Percentiles rank a stretch among this genome's conserved stretches.
These are phyloP conservation scores for Alternaria brassicicola DNA, from an alignment of 2,329 filamentous ascomycete genomes.

Conservation along the genomic window DNA sequence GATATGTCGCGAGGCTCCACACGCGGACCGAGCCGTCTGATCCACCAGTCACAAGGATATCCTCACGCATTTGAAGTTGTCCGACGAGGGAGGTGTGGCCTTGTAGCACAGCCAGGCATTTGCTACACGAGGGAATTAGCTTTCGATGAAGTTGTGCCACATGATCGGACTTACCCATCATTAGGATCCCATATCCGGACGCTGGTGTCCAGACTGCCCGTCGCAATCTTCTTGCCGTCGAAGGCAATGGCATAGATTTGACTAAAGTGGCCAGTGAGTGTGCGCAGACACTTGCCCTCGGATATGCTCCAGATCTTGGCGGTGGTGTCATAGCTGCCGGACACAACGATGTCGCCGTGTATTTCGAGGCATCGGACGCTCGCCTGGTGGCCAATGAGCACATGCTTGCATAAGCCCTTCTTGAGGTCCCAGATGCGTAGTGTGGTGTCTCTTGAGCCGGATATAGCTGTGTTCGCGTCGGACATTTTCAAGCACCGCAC, in stretches of 20 bases:
- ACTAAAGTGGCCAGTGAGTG: conserved; percentile 91
- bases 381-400: conserved; percentile 92
- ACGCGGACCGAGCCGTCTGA: conserved; percentile 95
- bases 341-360: conserved; percentile 95
- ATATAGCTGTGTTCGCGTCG: conserved; percentile 90
- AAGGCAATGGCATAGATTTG: conserved; percentile 99
- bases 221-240: conserved; percentile 90
- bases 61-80: conserved; percentile 92
- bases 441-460: conserved; percentile 92
- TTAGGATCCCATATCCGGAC: conserved; percentile 95
- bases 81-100: conserved; percentile 97
- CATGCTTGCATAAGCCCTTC: conserved; percentile 85
- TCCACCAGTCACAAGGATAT: conserved; percentile 93
- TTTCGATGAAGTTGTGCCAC: conserved; percentile 13
- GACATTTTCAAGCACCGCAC: conserved; percentile 98
- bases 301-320: conserved; percentile 98
- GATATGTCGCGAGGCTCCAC: conserved; percentile 91
- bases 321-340: conserved; percentile 95
- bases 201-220: conserved; percentile 93
- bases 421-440: conserved; percentile 93
- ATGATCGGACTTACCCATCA: conserved; percentile 69
- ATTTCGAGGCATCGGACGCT: conserved; percentile 95
- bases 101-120: conserved; percentile 89
- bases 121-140: conserved; percentile 44
- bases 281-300: conserved; percentile 88